Percentiles rank a stretch among this genome's conserved stretches.
Conservation (phyloP, 2,329 filamentous ascomycete genomes). For the Xenoacremonium recifei region DNA sequence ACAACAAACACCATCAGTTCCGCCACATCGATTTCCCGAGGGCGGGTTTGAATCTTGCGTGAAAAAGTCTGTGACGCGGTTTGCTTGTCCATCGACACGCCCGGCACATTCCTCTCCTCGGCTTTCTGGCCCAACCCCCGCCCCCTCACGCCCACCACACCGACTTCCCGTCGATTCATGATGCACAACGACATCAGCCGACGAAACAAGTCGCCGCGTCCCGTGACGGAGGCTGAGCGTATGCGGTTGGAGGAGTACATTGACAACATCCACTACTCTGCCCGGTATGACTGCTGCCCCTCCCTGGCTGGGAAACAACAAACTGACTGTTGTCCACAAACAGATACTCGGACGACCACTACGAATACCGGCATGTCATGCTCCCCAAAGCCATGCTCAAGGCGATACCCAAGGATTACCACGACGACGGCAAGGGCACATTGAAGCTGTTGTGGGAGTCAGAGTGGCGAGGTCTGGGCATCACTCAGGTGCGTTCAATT, state of each 20-base stretch:
- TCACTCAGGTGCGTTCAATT: conserved; percentile 74
- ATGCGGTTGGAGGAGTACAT: conserved; percentile 86
- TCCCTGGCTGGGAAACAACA: too few species aligned
- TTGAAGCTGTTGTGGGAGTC: conserved; percentile 97
- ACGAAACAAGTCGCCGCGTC: conserved; percentile 82
- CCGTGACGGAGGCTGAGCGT: conserved; percentile 77
- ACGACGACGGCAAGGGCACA: conserved; percentile 84
- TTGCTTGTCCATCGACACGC: too few species aligned
- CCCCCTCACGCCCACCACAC: too few species aligned
- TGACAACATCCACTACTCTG: conserved; percentile 93
- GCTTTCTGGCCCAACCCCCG: too few species aligned
- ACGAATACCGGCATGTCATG: conserved; percentile 96
- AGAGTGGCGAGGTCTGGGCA: conserved; percentile 95
- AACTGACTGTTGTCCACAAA: too few species aligned
- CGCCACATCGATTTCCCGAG: too few species aligned
- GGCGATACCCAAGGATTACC: conserved; percentile 91
- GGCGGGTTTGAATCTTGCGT: too few species aligned
- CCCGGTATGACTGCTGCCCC: conserved; percentile 65
- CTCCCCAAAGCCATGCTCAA: conserved; percentile 98
- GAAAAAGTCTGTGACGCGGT: too few species aligned
- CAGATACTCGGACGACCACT: conserved; percentile 90
- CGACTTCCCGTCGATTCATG: too few species aligned
- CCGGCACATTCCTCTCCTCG: too few species aligned
- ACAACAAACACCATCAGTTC: too few species aligned
- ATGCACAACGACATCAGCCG: conserved; percentile 73